These are phyloP conservation scores for Jatropha podagrica DNA, from an alignment of 441 rosid species.

Conservation along the genomic window DNA sequence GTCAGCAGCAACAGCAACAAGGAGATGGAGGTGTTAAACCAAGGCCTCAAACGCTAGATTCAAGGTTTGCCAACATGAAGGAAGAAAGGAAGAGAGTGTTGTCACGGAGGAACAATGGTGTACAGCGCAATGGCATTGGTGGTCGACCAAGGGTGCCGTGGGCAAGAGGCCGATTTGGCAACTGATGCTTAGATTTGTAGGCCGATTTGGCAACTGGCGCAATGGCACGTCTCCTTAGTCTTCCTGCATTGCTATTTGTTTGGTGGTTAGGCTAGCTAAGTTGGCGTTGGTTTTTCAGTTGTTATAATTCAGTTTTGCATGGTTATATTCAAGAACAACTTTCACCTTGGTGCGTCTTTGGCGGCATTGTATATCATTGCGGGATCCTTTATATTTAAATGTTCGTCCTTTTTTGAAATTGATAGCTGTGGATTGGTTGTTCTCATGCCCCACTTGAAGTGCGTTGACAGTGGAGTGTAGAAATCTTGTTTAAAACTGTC, in stretches of 20 bases:
- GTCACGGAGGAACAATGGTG: conserved; percentile 33
- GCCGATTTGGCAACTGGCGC: conserved; percentile 35
- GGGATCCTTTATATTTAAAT: background rate
- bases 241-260: background rate
- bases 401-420: background rate
- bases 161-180: conserved; percentile 51
- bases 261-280: conserved; percentile 1
- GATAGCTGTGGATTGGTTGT: background rate
- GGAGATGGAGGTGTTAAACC: conserved; percentile 42
- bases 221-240: background rate
- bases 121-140: conserved; percentile 26
- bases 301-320: background rate
- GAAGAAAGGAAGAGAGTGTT: conserved; percentile 63
- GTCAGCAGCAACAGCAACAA: conserved; percentile 34
- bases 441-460: too few relatives aligned
- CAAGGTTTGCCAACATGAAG: conserved; percentile 75
- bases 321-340: background rate
- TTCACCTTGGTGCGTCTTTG: background rate
- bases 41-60: conserved; percentile 78
- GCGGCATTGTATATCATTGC: conserved; percentile 9
- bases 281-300: background rate
- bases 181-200: conserved; percentile 15
- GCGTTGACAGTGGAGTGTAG: too few relatives aligned
- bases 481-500: too few relatives aligned
- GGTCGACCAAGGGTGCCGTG: conserved; percentile 44